Base-by-base conservation (phyloP, 805 yeast species). In the Wickerhamiella siamensis region DNA sequence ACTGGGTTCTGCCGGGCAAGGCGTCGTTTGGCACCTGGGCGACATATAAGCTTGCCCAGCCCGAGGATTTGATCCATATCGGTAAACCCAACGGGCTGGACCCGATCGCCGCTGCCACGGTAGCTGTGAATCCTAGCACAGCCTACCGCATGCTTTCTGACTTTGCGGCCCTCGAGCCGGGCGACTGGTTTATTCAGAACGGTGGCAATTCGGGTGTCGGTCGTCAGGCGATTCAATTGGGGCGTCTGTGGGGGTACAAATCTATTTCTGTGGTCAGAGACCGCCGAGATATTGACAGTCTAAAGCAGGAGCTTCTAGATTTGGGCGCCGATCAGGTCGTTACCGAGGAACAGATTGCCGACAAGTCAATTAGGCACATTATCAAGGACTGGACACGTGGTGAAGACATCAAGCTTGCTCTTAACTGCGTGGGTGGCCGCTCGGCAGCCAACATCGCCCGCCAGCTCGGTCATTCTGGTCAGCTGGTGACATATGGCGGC, bases 191-290 rank as follows among this genome's bases (percentile, higher is more conserved):
- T 48, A 77, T 91, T 47, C 97, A 91, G 63, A 91, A 88, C 54
- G 98, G 95, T 26, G 97, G 95, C 29, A 91, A 84, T 50, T 83
- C 95, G 5, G 94, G 91, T 22, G 99, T 91, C 9, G 95, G 95
- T 4, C 76, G 84, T 51, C 77, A 81, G 51, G 97, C 94, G 5
- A 71, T 84, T 38, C 99, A 91, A 61, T 73, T 91, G 41, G 95
- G 83, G 24, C 74, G 74, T 49, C 66, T 76, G 22, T 68, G 79
- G 58, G 95, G 94, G 1, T 61, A 78, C 56, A 83, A 84, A 53
- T 83, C 94, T 9, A 71, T 91, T 50, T 78, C 83, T 47, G 91
- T 91, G 36, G 80, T 91, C 39, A 76, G 99, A 60, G 83, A 83
- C 55, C 74, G 97, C 51, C 80, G 78, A 27, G 70, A 86, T 53